phyloP scores from a whole-genome alignment of 106 monocot species.

The Acorus gramineus region DNA sequence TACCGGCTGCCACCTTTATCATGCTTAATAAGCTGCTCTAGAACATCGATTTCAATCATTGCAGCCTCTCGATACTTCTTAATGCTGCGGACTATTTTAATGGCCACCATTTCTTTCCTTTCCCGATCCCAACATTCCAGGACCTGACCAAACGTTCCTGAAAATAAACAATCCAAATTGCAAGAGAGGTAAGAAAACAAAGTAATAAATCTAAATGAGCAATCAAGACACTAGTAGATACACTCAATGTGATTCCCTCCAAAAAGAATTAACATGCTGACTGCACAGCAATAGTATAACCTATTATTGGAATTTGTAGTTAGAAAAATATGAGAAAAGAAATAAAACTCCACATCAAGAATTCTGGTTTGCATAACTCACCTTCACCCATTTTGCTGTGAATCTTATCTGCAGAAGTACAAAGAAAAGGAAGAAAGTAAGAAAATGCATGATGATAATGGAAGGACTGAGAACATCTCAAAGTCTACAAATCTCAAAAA shows the following conservation, averaged over 20 bases:
- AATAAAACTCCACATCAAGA: not conserved
- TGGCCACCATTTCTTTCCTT: slow-evolving; percentile 92
- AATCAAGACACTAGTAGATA: too few relatives aligned
- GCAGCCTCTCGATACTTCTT: slow-evolving; percentile 92
- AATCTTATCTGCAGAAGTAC: slow-evolving; percentile 42
- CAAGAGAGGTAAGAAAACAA: not conserved
- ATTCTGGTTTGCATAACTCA: slow-evolving; percentile 19
- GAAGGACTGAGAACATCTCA: not conserved
- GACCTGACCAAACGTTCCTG: slow-evolving; percentile 96
- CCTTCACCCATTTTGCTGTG: slow-evolving; percentile 95
- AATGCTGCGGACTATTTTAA: slow-evolving; percentile 74
- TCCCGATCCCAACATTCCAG: slow-evolving; percentile 96
- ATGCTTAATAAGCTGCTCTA: slow-evolving; percentile 59
- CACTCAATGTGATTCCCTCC: too few relatives aligned
- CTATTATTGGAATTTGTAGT: too few relatives aligned
- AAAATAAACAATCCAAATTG: not conserved
- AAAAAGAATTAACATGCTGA: too few relatives aligned
- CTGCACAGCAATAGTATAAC: too few relatives aligned
- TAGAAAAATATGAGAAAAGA: not conserved
- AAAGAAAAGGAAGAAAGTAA: not conserved
- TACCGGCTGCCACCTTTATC: slow-evolving; percentile 42
- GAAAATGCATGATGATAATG: not conserved
- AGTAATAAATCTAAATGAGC: too few relatives aligned
- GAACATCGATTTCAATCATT: slow-evolving; percentile 88
- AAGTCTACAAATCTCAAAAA: not conserved